Evolutionary conservation across 2,329 filamentous ascomycete genomes (phyloP).

Genomic region (Trichoderma semiorbis): DNA sequence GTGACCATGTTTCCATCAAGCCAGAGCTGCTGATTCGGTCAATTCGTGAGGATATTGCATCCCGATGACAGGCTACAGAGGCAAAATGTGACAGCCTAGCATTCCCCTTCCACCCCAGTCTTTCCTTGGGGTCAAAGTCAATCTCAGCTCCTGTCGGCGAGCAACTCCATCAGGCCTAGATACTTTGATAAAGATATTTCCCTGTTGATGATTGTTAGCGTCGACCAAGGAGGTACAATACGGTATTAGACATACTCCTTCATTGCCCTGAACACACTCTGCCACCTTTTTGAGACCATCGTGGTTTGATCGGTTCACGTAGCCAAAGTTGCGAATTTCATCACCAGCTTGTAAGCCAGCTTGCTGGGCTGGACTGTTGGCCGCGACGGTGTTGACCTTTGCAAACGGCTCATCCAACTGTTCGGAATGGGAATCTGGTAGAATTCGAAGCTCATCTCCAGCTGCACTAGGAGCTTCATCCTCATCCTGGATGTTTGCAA

Average conservation of each 20-base stretch:
- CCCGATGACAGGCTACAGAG: conserved; percentile 47
- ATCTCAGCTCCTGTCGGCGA: conserved; percentile 55
- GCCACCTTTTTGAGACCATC: conserved; percentile 81
- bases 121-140: conserved; percentile 71
- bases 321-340: conserved; percentile 78
- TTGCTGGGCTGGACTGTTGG: conserved; percentile 73
- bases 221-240: neutral
- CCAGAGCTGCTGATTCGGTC: neutral
- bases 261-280: conserved; percentile 85
- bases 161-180: conserved; percentile 46
- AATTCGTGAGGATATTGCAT: neutral
- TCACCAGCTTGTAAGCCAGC: conserved; percentile 82
- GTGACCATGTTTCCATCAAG: neutral
- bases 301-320: conserved; percentile 78
- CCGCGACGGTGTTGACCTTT: conserved; percentile 79
- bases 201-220: conserved; percentile 46
- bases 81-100: conserved; percentile 86
- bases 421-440: conserved; percentile 31
- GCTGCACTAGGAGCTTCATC: conserved; percentile 32
- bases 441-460: conserved; percentile 27
- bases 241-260: conserved; percentile 65
- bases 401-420: conserved; percentile 59
- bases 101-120: conserved; percentile 90
- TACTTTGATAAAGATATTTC: conserved; percentile 66
- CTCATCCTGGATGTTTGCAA: conserved; percentile 64